A percentile compares a stretch with the other conserved stretches of the same genome.
Evolutionary conservation across 176 grass and related monocot genomes (phyloP).

Genomic region (Stipa capillata): DNA sequence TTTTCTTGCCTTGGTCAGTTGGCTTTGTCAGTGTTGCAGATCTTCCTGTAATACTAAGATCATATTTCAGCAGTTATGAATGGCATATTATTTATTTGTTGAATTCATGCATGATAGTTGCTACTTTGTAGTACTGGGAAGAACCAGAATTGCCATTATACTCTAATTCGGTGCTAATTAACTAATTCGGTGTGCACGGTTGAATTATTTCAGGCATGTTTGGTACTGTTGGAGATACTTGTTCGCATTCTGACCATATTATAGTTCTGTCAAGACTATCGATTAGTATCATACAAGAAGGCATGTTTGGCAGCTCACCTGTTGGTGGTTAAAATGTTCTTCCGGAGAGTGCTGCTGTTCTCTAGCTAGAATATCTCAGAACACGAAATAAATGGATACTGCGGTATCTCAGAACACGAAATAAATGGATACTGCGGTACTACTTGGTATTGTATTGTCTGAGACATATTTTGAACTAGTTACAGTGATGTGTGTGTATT

Average conservation of each 20-base stretch:
- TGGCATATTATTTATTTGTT: too few relatives aligned
- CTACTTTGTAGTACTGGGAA: background rate
- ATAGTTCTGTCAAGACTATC: too few relatives aligned
- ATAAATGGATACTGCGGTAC: conserved; percentile 16
- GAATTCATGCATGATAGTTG: background rate
- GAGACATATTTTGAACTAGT: background rate
- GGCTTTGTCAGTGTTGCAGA: too few relatives aligned
- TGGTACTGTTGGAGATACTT: background rate
- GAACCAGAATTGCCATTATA: background rate
- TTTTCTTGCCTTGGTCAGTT: too few relatives aligned
- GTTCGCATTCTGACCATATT: background rate
- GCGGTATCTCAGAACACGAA: background rate
- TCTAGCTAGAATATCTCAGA: background rate
- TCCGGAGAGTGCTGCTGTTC: background rate
- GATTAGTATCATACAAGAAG: background rate
- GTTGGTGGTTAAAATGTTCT: background rate
- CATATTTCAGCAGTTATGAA: background rate
- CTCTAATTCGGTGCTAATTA: background rate
- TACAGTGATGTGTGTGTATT: background rate
- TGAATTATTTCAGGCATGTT: conserved; percentile 13
- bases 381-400: conserved; percentile 6
- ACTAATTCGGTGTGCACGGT: background rate
- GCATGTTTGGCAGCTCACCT: background rate
- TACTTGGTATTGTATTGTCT: background rate
- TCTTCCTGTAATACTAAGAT: background rate